Conservation (phyloP, 768 basidiomycete genomes). For the Asterophora parasitica region DNA sequence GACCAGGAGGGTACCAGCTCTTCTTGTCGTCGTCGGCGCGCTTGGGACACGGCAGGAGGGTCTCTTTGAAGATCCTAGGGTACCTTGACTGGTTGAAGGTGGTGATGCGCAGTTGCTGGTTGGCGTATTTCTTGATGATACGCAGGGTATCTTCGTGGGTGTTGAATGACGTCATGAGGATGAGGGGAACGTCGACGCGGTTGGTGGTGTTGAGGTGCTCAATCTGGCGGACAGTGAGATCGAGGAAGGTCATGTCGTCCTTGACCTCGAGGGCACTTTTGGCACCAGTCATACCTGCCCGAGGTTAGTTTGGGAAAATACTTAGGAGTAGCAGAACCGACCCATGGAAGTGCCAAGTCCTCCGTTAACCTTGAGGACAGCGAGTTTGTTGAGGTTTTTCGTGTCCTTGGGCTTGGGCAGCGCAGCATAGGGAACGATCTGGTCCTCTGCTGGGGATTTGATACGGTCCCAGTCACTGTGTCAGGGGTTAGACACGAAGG, state of each 20-base stretch:
- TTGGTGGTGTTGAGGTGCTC: constrained; percentile 88
- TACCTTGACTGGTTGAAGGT: constrained; percentile 94
- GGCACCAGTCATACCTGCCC: constrained; percentile 74
- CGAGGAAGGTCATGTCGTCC: constrained; percentile 97
- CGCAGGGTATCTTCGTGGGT: constrained; percentile 94
- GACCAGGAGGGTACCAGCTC: constrained; percentile 95
- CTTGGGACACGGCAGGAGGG: constrained; percentile 78
- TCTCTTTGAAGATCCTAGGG: constrained; percentile 89
- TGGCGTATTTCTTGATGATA: constrained; percentile 95
- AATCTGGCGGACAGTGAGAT: constrained; percentile 90
- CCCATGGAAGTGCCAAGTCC: constrained; percentile 91
- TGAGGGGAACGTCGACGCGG: constrained; percentile 89
- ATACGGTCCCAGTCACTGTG: constrained; percentile 84
- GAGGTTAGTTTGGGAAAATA: constrained; percentile 3
- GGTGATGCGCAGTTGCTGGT: constrained; percentile 90
- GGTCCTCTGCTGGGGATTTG: constrained; percentile 79
- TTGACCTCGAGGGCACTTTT: constrained; percentile 95
- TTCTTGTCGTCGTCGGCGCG: constrained; percentile 79
- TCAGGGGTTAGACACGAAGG: constrained; percentile 7
- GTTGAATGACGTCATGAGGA: constrained; percentile 99
- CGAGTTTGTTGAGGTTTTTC: constrained; percentile 83
- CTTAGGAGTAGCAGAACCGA: constrained; percentile 23
- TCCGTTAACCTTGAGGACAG: constrained; percentile 93
- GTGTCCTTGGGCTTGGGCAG: constrained; percentile 57
- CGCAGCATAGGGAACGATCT: constrained; percentile 77